Conservation (phyloP, 345 rosid genomes). For the Eutrema japonicum region DNA sequence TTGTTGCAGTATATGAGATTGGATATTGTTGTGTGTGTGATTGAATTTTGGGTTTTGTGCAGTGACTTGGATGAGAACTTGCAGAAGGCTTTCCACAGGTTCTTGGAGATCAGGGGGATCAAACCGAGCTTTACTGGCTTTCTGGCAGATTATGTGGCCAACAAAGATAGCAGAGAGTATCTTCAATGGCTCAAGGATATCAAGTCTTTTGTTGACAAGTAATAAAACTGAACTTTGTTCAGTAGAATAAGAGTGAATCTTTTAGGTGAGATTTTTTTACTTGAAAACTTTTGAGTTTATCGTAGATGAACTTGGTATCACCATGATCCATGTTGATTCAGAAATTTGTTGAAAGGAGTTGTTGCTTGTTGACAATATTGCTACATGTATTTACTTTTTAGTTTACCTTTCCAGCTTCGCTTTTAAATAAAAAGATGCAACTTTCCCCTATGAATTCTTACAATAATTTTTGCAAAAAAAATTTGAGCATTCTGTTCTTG, state of each 20-base stretch:
- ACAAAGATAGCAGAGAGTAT: conserved; percentile 67
- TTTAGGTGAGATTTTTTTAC: background rate
- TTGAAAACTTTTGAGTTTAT: background rate
- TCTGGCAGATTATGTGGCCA: conserved; percentile 54
- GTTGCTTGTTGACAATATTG: background rate
- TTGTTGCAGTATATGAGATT: background rate
- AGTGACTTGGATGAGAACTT: conserved; percentile 76
- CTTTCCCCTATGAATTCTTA: background rate
- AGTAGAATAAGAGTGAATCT: conserved; percentile 5
- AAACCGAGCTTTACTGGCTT: conserved; percentile 50
- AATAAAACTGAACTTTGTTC: conserved; percentile 29
- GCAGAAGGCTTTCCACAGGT: conserved; percentile 66
- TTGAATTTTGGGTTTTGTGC: conserved; percentile 27
- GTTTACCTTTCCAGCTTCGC: background rate
- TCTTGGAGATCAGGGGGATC: conserved; percentile 72
- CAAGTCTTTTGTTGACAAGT: conserved; percentile 56
- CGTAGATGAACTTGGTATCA: conserved; percentile 6
- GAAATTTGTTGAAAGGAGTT: conserved; percentile 13
- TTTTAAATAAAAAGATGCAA: no score
- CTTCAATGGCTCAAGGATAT: conserved; percentile 61
- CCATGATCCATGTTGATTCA: conserved; percentile 7
- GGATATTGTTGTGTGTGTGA: conserved; percentile 24
- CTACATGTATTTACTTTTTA: background rate
- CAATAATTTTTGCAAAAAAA: background rate
- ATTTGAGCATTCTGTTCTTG: background rate